These are phyloP conservation scores for Coemansia umbellata DNA, from an alignment of 192 early-diverging fungal species.

Conservation along the genomic window DNA sequence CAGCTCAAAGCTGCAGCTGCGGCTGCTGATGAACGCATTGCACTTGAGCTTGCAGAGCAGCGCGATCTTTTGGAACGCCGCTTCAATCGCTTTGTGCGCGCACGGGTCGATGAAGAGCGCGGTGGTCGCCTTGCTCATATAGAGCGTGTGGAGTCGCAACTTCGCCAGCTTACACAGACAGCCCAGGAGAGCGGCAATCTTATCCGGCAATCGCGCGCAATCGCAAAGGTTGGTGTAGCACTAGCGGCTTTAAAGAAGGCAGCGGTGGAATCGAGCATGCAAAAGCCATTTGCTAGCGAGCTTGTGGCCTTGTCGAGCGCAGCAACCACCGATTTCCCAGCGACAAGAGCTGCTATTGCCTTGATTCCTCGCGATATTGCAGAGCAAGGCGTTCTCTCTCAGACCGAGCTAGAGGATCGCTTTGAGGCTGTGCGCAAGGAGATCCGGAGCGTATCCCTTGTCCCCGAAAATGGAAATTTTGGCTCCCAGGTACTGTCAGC, in stretches of 20 bases:
- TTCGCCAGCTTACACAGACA: conserved; percentile 69
- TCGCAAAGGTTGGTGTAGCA: conserved; percentile 63
- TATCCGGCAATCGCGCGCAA: conserved; percentile 58
- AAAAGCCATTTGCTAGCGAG: conserved; percentile 69
- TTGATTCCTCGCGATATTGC: conserved; percentile 57
- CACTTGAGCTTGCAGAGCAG: conserved; percentile 62
- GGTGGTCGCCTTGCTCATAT: conserved; percentile 81
- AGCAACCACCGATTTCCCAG: conserved; percentile 48
- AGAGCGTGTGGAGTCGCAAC: conserved; percentile 73
- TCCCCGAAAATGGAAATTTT: conserved; percentile 84
- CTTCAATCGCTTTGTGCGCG: conserved; percentile 75
- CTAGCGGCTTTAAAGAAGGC: conserved; percentile 62
- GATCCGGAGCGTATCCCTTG: conserved; percentile 74
- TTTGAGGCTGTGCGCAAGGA: conserved; percentile 67
- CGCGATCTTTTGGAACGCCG: conserved; percentile 68
- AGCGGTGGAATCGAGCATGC: conserved; percentile 29
- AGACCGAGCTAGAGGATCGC: conserved; percentile 61
- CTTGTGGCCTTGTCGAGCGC: conserved; percentile 60
- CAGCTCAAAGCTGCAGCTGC: conserved; percentile 46
- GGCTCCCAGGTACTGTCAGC: conserved; percentile 73
- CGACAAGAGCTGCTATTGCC: conserved; percentile 58
- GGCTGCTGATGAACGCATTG: conserved; percentile 54
- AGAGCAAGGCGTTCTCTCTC: conserved; percentile 60
- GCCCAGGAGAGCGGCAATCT: conserved; percentile 63
- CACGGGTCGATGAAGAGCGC: conserved; percentile 84